These are phyloP conservation scores for Chimonanthus praecox DNA, from an alignment of 164 flowering plant genomes.

Conservation along the genomic window DNA sequence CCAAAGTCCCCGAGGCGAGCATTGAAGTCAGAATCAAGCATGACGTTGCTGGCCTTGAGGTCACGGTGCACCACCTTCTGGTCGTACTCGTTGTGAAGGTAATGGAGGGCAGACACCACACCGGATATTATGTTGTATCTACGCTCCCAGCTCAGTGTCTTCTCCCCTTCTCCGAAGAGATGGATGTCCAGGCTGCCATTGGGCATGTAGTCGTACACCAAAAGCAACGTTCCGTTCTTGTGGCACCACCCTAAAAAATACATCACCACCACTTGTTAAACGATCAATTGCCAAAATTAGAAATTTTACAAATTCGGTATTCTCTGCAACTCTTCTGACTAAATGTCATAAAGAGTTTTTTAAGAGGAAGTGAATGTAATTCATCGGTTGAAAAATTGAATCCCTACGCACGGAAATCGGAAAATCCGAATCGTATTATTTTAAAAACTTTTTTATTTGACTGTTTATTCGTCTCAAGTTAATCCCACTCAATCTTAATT, in stretches of 20 bases:
- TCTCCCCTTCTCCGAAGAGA: conserved; percentile 28
- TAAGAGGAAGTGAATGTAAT: no score
- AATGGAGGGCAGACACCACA: conserved; percentile 62
- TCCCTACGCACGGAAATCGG: no score
- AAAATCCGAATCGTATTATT: no score
- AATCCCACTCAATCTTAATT: no score
- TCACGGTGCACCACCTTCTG: conserved; percentile 32
- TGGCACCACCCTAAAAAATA: conserved; percentile 61
- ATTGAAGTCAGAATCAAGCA: conserved; percentile 20
- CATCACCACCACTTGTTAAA: background rate
- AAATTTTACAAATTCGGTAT: no score
- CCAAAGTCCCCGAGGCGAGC: conserved; percentile 28
- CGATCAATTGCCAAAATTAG: no score
- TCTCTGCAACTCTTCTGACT: no score
- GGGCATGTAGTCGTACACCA: conserved; percentile 73
- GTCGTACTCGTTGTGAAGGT: conserved; percentile 64
- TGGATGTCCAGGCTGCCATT: conserved; percentile 70
- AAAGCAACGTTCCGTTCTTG: conserved; percentile 42
- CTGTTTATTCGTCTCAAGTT: no score
- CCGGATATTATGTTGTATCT: conserved; percentile 46
- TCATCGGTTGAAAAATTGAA: no score
- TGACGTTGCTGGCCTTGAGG: conserved; percentile 21
- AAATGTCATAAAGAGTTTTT: no score
- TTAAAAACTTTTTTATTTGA: no score
- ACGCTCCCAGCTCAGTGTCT: conserved; percentile 37